Base-by-base conservation (phyloP, 306 rosid species). In the Begonia peltatifolia region DNA sequence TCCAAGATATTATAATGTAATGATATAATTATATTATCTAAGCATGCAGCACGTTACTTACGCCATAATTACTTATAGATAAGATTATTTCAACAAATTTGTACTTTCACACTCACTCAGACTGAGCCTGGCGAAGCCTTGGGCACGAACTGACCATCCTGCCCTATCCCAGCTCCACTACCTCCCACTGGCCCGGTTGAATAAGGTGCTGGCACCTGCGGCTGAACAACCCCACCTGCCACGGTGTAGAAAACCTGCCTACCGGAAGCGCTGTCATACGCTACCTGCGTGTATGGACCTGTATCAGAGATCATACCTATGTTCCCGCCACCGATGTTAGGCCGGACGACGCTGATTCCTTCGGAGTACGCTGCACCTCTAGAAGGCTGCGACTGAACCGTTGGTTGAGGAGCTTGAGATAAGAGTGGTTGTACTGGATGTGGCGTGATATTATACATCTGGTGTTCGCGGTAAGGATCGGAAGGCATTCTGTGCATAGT, bases 201-300 rank as follows among this genome's bases (percentile, higher is more conserved):
- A 52, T 71, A 77, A n/a, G 62, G 67, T 12, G 82, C 72, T 2
- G 77, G 55, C 42, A 68, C 73, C 4, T 53, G 46, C 46, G 54
- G 50, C 60, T 30, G 38, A 30, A 66, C 56, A 47, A 66, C 50
- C 2, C 87, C 87, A 1, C 81, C 87, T 1, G 69, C 71, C 4
- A 80, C 57, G 20, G 80, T 71, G 38, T 83, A 90, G 66, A 82
- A 90, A 41, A 90, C 81, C 23, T 83, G 97, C 63, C 97, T 83
- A 50, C 95, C 90, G 49, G 63, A 69, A 5, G 54, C 58, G 42
- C 80, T 66, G 53, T 90, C 95, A 41, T 82, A 85, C 56, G 65
- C 78, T 64, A 75, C 62, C 67, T 71, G 79, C 0, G 69, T 56
- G 36, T 69, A 74, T 49, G 53, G 53, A 42, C 59, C 53, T 10